Base-by-base conservation (phyloP, 176 grass and related monocot species). In the Eragrostis nindensis region DNA sequence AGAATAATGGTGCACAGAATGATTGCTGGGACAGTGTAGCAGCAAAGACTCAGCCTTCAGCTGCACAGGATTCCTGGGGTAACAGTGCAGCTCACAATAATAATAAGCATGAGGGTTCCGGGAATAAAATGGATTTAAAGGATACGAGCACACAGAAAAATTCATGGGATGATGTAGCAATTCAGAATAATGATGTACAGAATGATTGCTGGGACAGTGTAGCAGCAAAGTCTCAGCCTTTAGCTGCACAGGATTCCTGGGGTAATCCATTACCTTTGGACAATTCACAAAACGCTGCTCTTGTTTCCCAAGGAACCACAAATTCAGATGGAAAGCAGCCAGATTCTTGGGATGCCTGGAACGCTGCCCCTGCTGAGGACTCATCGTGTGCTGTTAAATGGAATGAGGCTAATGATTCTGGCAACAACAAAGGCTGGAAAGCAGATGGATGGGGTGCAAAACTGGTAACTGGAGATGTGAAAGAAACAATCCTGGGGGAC, bases 381-480 rank as follows among this genome's bases (percentile, higher is more conserved):
- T 80, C 69, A 26, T 67, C 70, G 12, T 55, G 54, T 86, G 70
- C 63, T 82, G 76, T 50, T 76, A 75, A 76, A 70, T 74, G 50
- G 82, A 92, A 85, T 16, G 57, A 74, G 61, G 68, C 22, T 68
- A 72, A 59, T 49, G 87, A 60, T 79, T 62, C 80, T 84, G 62
- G 55, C 75, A 76, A 69, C 69, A 81, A 46, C 62, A 95, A 85
- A 77, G 75, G 80, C 42, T 86, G 92, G 92, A 95, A 90, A 83
- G 65, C 89, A 67, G 81, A 88, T 77, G 87, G 90, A 62, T 98
- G 92, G 95, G 76, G 73, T 84, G 80, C 88, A 27, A 92, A 63
- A 22, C 76, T 71, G 78, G 86, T 75, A 90, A 81, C 62, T 76
- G 83, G 67, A 87, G 73, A 63, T 65, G 73, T 17, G 87, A 91